Conservation (phyloP, 2,329 filamentous ascomycete species). For the Raffaelea arxii region DNA sequence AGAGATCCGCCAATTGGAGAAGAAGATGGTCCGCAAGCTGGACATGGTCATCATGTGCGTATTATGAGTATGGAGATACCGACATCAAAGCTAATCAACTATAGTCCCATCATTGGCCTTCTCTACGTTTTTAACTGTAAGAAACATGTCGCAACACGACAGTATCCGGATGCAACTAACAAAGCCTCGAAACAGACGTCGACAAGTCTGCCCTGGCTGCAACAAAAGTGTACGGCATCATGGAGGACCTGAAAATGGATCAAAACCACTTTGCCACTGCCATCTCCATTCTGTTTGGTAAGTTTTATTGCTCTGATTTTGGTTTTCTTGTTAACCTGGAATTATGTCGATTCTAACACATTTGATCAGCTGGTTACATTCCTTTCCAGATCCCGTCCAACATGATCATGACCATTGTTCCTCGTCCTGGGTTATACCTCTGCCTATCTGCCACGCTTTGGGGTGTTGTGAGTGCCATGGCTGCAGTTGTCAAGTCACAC, state of each 20-base stretch:
- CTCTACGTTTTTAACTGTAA: constrained; percentile 12
- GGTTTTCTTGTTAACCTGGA: no score
- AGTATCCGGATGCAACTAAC: no score
- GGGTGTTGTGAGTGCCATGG: constrained; percentile 22
- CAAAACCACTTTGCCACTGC: constrained; percentile 49
- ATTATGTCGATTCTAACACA: no score
- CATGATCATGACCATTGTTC: constrained; percentile 22
- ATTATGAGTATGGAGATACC: no score
- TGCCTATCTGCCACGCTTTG: constrained; percentile 19
- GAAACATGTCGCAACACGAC: no score
- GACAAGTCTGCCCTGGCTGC: constrained; percentile 10
- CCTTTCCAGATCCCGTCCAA: constrained; percentile 52
- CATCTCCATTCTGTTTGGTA: constrained; percentile 51
- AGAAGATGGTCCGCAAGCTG: constrained; percentile 12
- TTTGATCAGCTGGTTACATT: constrained; percentile 56
- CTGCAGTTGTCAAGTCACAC: constrained; percentile 24
- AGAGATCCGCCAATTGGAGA: neutral
- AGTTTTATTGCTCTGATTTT: no score
- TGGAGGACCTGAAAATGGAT: constrained; percentile 7
- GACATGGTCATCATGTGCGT: constrained; percentile 10
- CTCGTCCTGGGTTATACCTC: constrained; percentile 16
- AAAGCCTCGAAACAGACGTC: no score
- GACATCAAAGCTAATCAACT: no score
- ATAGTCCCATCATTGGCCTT: constrained; percentile 7
- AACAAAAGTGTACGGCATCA: constrained; percentile 11